Base-by-base conservation (phyloP, 1,139 yeast genomes). In the Scheffersomyces insectosa region DNA sequence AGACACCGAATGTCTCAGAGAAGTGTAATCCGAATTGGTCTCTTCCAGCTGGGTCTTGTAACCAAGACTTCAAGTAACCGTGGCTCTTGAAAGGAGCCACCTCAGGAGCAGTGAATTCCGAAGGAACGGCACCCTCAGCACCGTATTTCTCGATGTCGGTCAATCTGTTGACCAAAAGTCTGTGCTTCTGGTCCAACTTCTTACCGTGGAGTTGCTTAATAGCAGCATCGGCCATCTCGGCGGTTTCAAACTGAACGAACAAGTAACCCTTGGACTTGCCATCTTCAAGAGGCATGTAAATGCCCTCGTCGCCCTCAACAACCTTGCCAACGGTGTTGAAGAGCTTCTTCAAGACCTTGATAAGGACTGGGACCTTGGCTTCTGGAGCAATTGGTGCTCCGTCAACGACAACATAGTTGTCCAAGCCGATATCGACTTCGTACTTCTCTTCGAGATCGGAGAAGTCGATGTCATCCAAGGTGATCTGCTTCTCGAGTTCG, bases 381-480 rank as follows among this genome's bases (percentile, higher is more conserved):
- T 86, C 96, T 43, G 97, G 97, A 20, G 96, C 96, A 51, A 89
- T 75, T 52, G 99, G 99, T 5, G 96, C 93, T 38, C 99, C 99
- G 64, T 90, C 98, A 41, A 90, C 86, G 27, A 93, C 88, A 46
- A 93, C 82, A 62, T 83, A 91, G 59, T 80, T 81, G 59, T 89
- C 97, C 45, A 88, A 76, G 49, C 81, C 83, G 37, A 72, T 67
- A 45, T 79, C 75, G 43, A 88, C 83, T 31, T 81, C 70, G 65
- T 78, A 90, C 67, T 88, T 75, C 49, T 79, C 83, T 65, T 91
- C 97, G 59, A 91, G 77, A 65, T 91, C 99, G 47, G 90, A 73
- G 71, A 88, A 89, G 66, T 91, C 97, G 59, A 91, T 75, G 54
- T 85, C 88, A 45, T 74, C 79, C 44, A 79, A 57, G 34, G 59